Evolutionary conservation across 805 yeast genomes (phyloP).

Genomic region (Lipomyces starkeyi): DNA sequence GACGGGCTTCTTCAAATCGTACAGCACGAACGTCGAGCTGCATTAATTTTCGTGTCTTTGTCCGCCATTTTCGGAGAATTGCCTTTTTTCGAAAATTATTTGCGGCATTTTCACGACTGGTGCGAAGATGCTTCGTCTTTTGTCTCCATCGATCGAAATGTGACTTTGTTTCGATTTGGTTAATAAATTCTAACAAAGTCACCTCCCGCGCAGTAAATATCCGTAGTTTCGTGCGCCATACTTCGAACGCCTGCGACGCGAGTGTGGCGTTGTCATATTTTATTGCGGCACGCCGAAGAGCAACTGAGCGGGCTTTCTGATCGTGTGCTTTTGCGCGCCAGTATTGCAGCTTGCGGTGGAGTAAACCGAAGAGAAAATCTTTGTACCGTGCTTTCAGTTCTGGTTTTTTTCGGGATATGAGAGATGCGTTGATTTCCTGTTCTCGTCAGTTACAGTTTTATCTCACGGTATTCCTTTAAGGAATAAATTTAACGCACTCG

Average conservation of each 20-base stretch:
- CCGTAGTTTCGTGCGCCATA: slow-evolving; percentile 25
- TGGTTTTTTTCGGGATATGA: slow-evolving; percentile 18
- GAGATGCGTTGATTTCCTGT: slow-evolving; percentile 22
- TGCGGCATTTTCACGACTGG: slow-evolving; percentile 8
- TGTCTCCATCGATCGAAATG: slow-evolving; percentile 9
- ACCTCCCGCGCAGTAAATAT: slow-evolving; percentile 9
- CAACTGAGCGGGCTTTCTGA: not conserved
- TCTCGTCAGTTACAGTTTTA: not conserved
- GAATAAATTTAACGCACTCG: slow-evolving; percentile 13
- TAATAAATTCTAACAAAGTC: not conserved
- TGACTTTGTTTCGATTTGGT: not conserved
- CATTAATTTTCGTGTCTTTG: not conserved
- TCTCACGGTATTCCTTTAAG: not conserved
- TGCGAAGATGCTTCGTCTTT: not conserved
- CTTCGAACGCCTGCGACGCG: slow-evolving; percentile 20
- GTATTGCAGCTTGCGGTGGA: slow-evolving; percentile 12
- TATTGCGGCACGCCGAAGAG: slow-evolving; percentile 22
- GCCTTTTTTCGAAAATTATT: not conserved
- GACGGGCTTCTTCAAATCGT: not conserved
- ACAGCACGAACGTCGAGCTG: not conserved
- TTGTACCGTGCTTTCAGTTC: slow-evolving; percentile 24
- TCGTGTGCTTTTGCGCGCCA: slow-evolving; percentile 21
- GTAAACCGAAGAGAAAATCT: slow-evolving; percentile 11
- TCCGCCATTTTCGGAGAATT: slow-evolving; percentile 4
- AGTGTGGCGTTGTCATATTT: slow-evolving; percentile 28